A percentile compares a stretch with the other conserved stretches of the same genome.
Evolutionary conservation across 2,329 filamentous ascomycete species (phyloP).

Genomic region (Cryphonectria naterciae): DNA sequence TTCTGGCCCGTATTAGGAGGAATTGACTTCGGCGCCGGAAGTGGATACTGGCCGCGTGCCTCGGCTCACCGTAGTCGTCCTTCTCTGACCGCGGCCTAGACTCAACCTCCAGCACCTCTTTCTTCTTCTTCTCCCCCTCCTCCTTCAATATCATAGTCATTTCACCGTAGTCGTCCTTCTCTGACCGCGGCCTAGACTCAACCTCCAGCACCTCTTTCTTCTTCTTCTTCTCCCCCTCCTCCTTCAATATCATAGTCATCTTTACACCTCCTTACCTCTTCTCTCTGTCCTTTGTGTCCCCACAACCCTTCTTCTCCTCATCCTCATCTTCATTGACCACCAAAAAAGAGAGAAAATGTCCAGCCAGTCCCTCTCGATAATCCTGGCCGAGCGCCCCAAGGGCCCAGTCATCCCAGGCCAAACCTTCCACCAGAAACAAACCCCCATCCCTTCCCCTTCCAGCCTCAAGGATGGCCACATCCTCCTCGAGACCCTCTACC

Average conservation of each 20-base stretch:
- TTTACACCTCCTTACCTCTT: not conserved
- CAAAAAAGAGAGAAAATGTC: constrained; percentile 14
- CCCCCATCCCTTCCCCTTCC: constrained; percentile 53
- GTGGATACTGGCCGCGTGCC: constrained; percentile 9
- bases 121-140: not conserved
- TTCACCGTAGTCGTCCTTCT: constrained; percentile 3
- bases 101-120: not conserved
- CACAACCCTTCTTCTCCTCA: not conserved
- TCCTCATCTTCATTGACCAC: not conserved
- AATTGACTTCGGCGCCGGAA: constrained; percentile 15
- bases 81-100: not conserved
- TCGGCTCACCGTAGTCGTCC: constrained; percentile 14
- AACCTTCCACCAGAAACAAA: constrained; percentile 62
- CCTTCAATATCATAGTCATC: not conserved
- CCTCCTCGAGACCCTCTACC: constrained; percentile 54
- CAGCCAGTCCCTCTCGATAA: constrained; percentile 32
- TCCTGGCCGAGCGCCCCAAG: constrained; percentile 67
- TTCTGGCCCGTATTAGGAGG: not conserved
- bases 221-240: not conserved
- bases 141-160: too few relatives aligned
- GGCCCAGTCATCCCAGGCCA: constrained; percentile 64
- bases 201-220: not conserved
- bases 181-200: not conserved
- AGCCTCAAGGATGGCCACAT: constrained; percentile 56
- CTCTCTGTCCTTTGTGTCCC: not conserved